These are phyloP conservation scores for Trichothecium sympodiale DNA, from an alignment of 2,329 filamentous ascomycete genomes.

Conservation along the genomic window DNA sequence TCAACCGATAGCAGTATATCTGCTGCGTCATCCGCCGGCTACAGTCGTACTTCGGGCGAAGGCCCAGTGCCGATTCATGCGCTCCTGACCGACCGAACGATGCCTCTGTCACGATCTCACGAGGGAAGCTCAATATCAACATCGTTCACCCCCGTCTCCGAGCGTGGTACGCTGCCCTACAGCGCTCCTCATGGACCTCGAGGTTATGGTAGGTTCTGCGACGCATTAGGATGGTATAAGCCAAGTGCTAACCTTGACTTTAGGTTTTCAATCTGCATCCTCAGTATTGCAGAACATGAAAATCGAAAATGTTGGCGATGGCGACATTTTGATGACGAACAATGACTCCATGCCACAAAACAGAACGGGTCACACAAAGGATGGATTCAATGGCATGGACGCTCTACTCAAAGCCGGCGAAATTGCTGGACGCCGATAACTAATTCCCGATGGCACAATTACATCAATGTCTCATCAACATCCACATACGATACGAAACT, in stretches of 20 bases:
- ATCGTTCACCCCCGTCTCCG: not conserved
- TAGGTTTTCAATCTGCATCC: constrained; percentile 21
- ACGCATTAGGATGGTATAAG: no score
- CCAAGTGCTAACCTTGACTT: constrained; percentile 6
- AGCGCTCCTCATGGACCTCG: constrained; percentile 10
- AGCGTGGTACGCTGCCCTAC: constrained; percentile 15
- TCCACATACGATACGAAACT: not conserved
- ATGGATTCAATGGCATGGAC: constrained; percentile 43
- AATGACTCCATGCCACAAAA: not conserved
- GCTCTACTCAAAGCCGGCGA: constrained; percentile 48
- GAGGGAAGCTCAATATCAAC: not conserved
- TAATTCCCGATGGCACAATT: no score
- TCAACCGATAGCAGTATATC: constrained; percentile 32
- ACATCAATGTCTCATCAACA: constrained; percentile 2
- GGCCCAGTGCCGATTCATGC: constrained; percentile 43
- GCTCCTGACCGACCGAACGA: constrained; percentile 30
- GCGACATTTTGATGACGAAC: constrained; percentile 19
- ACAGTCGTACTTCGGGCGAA: constrained; percentile 33
- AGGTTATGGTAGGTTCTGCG: constrained; percentile 22
- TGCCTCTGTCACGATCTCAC: constrained; percentile 1
- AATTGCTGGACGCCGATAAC: constrained; percentile 40
- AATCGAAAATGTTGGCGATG: constrained; percentile 15
- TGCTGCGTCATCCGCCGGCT: constrained; percentile 12
- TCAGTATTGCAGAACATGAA: constrained; percentile 20
- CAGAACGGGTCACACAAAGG: constrained; percentile 7